Evolutionary conservation across 768 basidiomycete species (phyloP), one percentile per base, ranked within the genome.

Genomic region (Sarcodon sp.): DNA sequence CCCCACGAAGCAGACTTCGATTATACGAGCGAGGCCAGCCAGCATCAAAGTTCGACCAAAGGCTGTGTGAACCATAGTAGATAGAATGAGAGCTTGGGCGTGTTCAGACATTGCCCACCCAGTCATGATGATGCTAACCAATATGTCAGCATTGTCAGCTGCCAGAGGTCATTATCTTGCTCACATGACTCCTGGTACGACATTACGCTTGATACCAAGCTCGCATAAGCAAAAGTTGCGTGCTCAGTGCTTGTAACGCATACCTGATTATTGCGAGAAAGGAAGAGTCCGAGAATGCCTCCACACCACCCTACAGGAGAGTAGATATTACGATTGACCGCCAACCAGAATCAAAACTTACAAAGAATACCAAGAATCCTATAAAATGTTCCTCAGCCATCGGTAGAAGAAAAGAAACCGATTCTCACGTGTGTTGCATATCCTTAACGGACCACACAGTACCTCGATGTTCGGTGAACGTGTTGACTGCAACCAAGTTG

Each of bases 71-170:
- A 93, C 83, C 67, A 79, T 80, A 1, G 89, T 87, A 0, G 89
- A 89, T 35, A 93, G 69, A 78, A 80, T 82, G 44, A 91, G 70
- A 4, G 77, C 79, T 66, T 97, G 92, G 0, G 77, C 77, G 54
- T 96, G 92, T 39, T 87, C 80, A 0, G 86, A 85, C 87, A 96
- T 93, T 0, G 83, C 91, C 82, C 87, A 94, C 6, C 93, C 93
- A 0, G 93, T 96, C 50, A 96, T 69, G 50, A 90, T 80, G 53
- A 93, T 83, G 44, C 85, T 90, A 50, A 34, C 36, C 11, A 50
- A 4, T 6, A 33, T 33, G 31, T 12, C 18, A 33, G 39, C 27
- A 3, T 51, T 45, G 45, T 18, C 6, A 6, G 41, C 45, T 44
- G 21, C 11, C 15, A 44, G 36, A 47, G 6, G 4, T 45, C 32